Percentiles rank a stretch among this genome's conserved stretches.
Conservation (phyloP, 305 asterid genomes). For the Fraxinus xanthoxyloides region DNA sequence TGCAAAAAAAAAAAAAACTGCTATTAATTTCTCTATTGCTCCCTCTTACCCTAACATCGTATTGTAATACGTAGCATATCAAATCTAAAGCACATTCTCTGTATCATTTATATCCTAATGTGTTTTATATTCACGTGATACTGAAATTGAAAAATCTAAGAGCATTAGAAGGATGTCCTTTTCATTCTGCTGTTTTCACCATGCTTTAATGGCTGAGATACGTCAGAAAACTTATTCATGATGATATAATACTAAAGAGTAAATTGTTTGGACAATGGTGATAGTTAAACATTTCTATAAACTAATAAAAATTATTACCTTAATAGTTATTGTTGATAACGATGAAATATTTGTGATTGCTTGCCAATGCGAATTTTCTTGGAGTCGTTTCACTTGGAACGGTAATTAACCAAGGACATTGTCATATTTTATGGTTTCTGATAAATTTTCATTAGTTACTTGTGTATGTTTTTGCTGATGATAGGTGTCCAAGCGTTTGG, state of each 20-base stretch:
- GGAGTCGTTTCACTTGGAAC: not conserved
- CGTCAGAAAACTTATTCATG: not conserved
- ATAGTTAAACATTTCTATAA: not conserved
- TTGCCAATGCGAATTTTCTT: not conserved
- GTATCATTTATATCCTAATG: not conserved
- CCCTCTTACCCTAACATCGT: not conserved
- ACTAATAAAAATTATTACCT: not conserved
- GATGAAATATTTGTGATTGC: not conserved
- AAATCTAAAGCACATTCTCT: not conserved
- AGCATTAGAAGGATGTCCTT: not conserved
- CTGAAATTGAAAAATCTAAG: not conserved
- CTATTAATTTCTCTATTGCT: not conserved
- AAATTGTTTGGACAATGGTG: not conserved
- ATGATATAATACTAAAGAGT: not conserved
- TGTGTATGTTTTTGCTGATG: not conserved
- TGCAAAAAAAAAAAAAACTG: not conserved
- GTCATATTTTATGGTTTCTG: not conserved
- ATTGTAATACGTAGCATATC: not conserved
- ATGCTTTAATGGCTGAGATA: not conserved
- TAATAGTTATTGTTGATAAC: not conserved
- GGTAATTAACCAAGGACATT: not conserved
- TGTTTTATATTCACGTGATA: not conserved
- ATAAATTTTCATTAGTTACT: not conserved
- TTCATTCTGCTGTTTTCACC: not conserved
- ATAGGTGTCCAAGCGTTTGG: slow-evolving; percentile 70